Evolutionary conservation across 176 grass and related monocot species (phyloP).

Genomic region (Hsuehochloa calcarea): DNA sequence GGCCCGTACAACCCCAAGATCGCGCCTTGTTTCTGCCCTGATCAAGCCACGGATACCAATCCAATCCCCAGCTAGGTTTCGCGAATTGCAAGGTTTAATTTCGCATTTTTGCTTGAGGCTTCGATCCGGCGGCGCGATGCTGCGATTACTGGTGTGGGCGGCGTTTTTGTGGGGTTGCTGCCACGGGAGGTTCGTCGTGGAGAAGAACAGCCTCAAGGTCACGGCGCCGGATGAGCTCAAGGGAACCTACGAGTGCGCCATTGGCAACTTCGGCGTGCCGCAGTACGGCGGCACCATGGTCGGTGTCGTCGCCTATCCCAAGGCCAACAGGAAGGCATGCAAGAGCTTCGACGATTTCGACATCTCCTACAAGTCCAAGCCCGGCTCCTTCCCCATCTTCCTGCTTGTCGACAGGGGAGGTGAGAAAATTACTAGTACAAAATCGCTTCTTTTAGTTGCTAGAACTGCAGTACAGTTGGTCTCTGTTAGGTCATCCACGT

Average conservation of each 20-base stretch:
- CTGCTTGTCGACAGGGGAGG: constrained; percentile 82
- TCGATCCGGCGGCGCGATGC: not conserved
- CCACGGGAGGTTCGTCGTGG: constrained; percentile 58
- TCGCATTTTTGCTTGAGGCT: not conserved
- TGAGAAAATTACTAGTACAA: constrained; percentile 18
- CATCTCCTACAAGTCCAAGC: constrained; percentile 71
- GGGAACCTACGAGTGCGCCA: constrained; percentile 76
- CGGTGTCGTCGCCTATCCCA: constrained; percentile 72
- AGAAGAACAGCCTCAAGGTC: constrained; percentile 82
- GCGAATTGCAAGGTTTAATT: not conserved
- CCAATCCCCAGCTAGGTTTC: not conserved
- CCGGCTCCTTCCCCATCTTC: constrained; percentile 70
- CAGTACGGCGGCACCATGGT: constrained; percentile 90
- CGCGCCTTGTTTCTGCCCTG: not conserved
- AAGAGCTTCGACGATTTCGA: constrained; percentile 74
- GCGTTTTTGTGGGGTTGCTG: constrained; percentile 40
- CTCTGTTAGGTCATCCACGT: too few species aligned
- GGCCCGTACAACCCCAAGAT: not conserved
- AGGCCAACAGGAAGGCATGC: constrained; percentile 75
- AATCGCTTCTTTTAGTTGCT: not conserved
- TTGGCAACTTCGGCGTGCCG: constrained; percentile 83
- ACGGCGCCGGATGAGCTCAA: constrained; percentile 56
- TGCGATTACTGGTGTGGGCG: constrained; percentile 41
- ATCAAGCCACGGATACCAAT: not conserved
- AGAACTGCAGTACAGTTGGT: not conserved